Conservation (phyloP, 305 asterid species). For the Lippia alba region DNA sequence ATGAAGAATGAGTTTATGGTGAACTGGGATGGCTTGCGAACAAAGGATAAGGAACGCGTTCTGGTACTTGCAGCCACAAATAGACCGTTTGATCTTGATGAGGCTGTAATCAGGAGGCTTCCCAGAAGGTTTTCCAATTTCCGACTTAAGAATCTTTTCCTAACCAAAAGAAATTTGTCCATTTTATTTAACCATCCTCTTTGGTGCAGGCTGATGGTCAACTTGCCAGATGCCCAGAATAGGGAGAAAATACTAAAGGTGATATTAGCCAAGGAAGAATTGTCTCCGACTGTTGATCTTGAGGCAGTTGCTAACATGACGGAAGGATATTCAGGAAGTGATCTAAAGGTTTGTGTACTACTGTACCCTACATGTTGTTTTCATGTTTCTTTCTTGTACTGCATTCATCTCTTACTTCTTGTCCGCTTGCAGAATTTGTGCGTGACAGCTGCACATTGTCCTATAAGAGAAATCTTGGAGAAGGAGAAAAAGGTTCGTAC, state of each 20-base stretch:
- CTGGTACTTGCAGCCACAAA: conserved; percentile 92
- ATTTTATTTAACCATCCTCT: conserved; percentile 16
- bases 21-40: conserved; percentile 92
- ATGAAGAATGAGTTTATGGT: conserved; percentile 95
- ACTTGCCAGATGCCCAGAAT: conserved; percentile 80
- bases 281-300: conserved; percentile 66
- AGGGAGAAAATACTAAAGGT: conserved; percentile 75
- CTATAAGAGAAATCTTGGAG: conserved; percentile 87
- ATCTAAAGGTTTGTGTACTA: conserved; percentile 72
- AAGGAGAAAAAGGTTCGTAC: conserved; percentile 73
- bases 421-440: conserved; percentile 72
- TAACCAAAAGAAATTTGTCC: background rate
- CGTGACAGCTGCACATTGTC: conserved; percentile 91
- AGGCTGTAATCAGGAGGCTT: conserved; percentile 94
- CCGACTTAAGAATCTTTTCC: conserved; percentile 23
- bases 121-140: conserved; percentile 65
- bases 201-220: conserved; percentile 81
- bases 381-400: background rate
- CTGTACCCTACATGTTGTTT: conserved; percentile 14
- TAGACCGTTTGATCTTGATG: conserved; percentile 93
- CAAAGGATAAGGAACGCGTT: conserved; percentile 91
- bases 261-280: conserved; percentile 76
- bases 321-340: conserved; percentile 92
- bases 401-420: conserved; percentile 20
- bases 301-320: conserved; percentile 86